Percentiles rank a stretch among this genome's conserved stretches.
Evolutionary conservation across 2,329 filamentous ascomycete species (phyloP).

Genomic region (Colletotrichum tanaceti): DNA sequence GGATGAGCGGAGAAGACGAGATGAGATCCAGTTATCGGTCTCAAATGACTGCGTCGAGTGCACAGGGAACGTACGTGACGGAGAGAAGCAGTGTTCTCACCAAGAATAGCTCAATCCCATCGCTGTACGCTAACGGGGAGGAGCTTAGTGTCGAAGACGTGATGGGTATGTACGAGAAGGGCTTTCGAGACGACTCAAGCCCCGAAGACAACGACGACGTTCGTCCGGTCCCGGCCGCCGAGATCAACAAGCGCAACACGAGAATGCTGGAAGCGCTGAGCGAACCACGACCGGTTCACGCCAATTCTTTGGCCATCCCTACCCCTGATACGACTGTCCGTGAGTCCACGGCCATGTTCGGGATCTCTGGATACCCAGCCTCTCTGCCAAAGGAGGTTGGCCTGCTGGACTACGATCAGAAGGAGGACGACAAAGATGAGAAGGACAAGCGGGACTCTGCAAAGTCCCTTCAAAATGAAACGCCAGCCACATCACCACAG

Average conservation of each 20-base stretch:
- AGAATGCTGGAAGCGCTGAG: conserved; percentile 56
- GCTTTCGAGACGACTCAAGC: conserved; percentile 63
- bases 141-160: conserved; percentile 74
- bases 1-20: conserved; percentile 62
- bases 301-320: conserved; percentile 39
- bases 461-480: conserved; percentile 53
- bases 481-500: conserved; percentile 43
- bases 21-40: conserved; percentile 68
- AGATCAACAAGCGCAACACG: conserved; percentile 51
- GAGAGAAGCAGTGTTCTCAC: conserved; percentile 86
- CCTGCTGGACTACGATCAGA: conserved; percentile 44
- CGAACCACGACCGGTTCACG: conserved; percentile 49
- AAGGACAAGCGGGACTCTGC: conserved; percentile 61
- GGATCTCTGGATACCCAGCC: conserved; percentile 52
- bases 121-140: conserved; percentile 63
- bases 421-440: conserved; percentile 41
- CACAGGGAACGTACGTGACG: conserved; percentile 73
- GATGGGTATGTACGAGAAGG: conserved; percentile 76
- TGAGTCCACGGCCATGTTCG: conserved; percentile 54
- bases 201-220: conserved; percentile 47
- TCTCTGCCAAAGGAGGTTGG: conserved; percentile 48
- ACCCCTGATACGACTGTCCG: conserved; percentile 43
- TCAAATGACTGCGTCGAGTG: conserved; percentile 65
- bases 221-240: conserved; percentile 55
- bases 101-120: conserved; percentile 80